These are phyloP conservation scores for Aspergillus sojae DNA, from an alignment of 2,329 filamentous ascomycete genomes.

Conservation along the genomic window DNA sequence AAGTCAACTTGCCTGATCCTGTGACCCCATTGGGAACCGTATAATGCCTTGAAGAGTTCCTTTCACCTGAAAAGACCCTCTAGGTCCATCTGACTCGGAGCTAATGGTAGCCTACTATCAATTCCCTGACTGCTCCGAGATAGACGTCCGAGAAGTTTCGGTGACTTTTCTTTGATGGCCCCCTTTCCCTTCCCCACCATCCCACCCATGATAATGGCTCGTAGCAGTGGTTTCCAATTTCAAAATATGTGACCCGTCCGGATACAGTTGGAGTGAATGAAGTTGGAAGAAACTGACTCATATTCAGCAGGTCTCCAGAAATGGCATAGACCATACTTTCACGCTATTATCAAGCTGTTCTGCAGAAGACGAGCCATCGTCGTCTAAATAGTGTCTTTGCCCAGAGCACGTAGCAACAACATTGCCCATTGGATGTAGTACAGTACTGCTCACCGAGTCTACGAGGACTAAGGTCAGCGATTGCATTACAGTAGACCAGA, in stretches of 20 bases:
- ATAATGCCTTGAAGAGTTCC: neutral
- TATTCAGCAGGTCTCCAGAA: slow-evolving; percentile 8
- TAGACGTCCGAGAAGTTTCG: neutral
- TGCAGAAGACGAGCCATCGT: slow-evolving; percentile 14
- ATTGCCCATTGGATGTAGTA: slow-evolving; percentile 50
- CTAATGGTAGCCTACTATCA: neutral
- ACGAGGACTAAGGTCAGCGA: neutral
- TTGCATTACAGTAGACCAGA: neutral
- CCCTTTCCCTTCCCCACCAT: neutral
- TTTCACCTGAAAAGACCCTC: neutral
- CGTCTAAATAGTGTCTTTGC: slow-evolving; percentile 34
- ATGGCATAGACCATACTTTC: slow-evolving; percentile 45
- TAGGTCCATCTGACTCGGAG: neutral
- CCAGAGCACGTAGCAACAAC: slow-evolving; percentile 56
- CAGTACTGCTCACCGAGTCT: slow-evolving; percentile 51
- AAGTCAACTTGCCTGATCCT: neutral
- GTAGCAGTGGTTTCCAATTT: neutral
- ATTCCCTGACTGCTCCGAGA: neutral
- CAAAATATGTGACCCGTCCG: neutral
- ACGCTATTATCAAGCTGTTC: slow-evolving; percentile 39
- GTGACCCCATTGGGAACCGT: neutral
- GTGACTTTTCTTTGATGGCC: neutral
- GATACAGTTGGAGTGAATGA: neutral
- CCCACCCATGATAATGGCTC: neutral
- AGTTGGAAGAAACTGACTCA: neutral